Conservation (phyloP, 169 alveolate species). For the Cryptosporidium sp. region DNA sequence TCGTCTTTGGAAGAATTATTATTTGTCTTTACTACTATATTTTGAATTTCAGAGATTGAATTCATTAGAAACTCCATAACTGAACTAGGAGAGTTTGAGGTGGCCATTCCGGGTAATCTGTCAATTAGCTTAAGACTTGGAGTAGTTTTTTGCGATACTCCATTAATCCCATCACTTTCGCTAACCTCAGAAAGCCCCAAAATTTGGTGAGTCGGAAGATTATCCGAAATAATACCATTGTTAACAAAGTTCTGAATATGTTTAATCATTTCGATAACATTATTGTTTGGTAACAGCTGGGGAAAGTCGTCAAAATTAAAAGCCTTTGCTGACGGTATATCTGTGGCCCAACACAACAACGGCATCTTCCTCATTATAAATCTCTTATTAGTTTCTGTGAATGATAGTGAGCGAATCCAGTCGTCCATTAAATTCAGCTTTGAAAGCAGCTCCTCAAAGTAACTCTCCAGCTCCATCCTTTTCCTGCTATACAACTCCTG, state of each 20-base stretch:
- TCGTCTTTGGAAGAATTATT: constrained; percentile 36
- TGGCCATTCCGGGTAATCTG: background rate
- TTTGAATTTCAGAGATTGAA: constrained; percentile 39
- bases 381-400: constrained; percentile 68
- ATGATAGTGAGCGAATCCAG: constrained; percentile 71
- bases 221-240: constrained; percentile 54
- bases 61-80: constrained; percentile 52
- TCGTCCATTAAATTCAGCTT: constrained; percentile 46
- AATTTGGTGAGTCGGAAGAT: constrained; percentile 15
- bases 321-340: constrained; percentile 41
- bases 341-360: constrained; percentile 53
- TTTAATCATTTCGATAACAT: constrained; percentile 13
- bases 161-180: background rate
- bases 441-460: constrained; percentile 24
- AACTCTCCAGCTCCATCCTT: constrained; percentile 32
- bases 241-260: constrained; percentile 32
- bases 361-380: constrained; percentile 69
- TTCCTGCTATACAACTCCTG: constrained; percentile 28
- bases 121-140: background rate
- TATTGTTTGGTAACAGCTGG: constrained; percentile 23
- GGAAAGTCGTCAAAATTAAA: constrained; percentile 66
- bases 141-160: constrained; percentile 43
- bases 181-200: background rate
- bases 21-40: constrained; percentile 38
- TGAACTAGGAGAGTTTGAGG: constrained; percentile 28